Percentiles rank a stretch among this genome's conserved stretches.
These are phyloP conservation scores for Macrophomina tecta DNA, from an alignment of 2,329 filamentous ascomycete species.

Conservation along the genomic window DNA sequence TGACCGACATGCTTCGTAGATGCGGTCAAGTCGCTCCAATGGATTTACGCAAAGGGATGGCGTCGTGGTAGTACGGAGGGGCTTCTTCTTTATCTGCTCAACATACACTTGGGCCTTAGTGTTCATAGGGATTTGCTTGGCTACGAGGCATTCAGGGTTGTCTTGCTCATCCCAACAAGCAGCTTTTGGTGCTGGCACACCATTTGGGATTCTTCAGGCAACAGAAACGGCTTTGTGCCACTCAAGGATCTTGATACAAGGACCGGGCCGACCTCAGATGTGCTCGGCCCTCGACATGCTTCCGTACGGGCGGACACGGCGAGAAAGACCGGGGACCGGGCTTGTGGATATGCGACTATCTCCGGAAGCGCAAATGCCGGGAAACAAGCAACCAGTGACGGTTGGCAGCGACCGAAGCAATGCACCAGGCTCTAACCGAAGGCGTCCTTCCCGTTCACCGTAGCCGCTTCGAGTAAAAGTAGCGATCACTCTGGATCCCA, in stretches of 20 bases:
- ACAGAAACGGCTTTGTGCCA: background rate
- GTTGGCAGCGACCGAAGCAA: constrained; percentile 16
- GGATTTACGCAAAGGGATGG: too few species aligned
- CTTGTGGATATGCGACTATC: constrained; percentile 12
- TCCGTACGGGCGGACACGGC: background rate
- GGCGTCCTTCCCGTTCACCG: background rate
- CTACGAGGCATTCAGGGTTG: background rate
- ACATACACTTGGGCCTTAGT: too few species aligned
- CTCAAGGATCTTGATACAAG: constrained; percentile 6
- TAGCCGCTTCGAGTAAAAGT: constrained; percentile 6
- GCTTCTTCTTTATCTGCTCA: too few species aligned
- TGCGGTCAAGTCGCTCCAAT: too few species aligned
- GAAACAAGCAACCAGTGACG: constrained; percentile 16
- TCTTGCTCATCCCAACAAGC: too few species aligned
- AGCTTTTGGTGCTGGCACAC: background rate
- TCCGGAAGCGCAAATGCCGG: constrained; percentile 15
- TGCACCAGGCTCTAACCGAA: constrained; percentile 20
- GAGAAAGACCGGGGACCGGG: constrained; percentile 8
- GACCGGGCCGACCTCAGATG: constrained; percentile 3
- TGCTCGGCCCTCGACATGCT: constrained; percentile 12
- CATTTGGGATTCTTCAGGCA: background rate
- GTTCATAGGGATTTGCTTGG: too few species aligned
- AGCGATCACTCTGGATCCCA: constrained; percentile 15
- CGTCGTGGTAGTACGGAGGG: too few species aligned
- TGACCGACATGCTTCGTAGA: too few species aligned